Conservation (phyloP, 2,329 filamentous ascomycete species). For the Beauveria varroae region DNA sequence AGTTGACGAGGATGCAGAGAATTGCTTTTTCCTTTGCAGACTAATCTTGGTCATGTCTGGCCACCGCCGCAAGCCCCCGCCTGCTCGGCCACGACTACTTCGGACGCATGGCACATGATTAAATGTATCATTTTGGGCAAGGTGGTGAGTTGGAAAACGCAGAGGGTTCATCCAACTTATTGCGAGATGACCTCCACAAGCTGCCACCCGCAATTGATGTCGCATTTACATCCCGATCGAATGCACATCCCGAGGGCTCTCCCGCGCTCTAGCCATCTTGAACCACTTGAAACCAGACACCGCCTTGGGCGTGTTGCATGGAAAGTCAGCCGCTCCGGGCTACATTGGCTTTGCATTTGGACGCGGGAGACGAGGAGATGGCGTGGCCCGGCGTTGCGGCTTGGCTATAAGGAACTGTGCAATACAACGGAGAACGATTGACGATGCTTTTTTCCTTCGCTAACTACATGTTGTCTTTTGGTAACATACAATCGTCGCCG, state of each 20-base stretch:
- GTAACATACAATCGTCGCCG: not conserved
- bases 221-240: not conserved
- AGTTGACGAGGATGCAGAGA: not conserved
- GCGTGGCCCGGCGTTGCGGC: not conserved
- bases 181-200: not conserved
- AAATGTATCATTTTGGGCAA: not conserved
- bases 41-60: not conserved
- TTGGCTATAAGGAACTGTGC: not conserved
- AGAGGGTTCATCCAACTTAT: not conserved
- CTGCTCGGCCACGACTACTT: not conserved
- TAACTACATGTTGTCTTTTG: not conserved
- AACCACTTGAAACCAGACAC: not conserved
- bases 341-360: not conserved
- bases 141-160: not conserved
- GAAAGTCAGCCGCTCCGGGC: not conserved
- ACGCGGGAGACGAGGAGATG: not conserved
- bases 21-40: not conserved
- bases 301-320: not conserved
- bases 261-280: slow-evolving; percentile 7
- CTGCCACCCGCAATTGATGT: not conserved
- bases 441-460: not conserved
- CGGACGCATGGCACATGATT: not conserved
- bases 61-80: not conserved
- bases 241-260: not conserved
- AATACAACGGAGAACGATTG: not conserved